Evolutionary conservation across 768 basidiomycete genomes (phyloP), one percentile per base, ranked within the genome.

Genomic region (Phylloporus sp.): DNA sequence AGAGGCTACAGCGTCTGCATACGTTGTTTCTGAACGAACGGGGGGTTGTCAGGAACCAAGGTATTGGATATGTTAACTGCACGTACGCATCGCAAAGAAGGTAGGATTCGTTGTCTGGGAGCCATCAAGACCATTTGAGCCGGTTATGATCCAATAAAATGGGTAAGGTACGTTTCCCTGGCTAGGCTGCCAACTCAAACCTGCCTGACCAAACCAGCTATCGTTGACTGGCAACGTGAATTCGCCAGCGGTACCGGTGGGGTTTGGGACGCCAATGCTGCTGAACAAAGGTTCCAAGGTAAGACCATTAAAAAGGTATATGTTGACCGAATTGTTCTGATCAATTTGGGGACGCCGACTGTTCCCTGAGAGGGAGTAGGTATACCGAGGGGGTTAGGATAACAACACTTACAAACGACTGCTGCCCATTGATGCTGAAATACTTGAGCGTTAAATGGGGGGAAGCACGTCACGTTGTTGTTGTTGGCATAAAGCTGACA

Each of bases 1-100:
- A 5, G 85, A 70, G 22, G 76, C 65, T 12, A 90, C 80, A 5
- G 81, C 82, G 63, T 88, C 84, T 26, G 85, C 80, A 53, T 79
- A 80, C 4, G 86, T 85, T n/a, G 88, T 89, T 76, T 90, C 87
- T 89, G 56, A 26, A 20, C 12, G 40, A 28, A 48, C 47, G 42
- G 36, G 23, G 55, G 28, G 45, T 41, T 27, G 26, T 56, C 52
- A 61, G 52, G 43, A 55, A 20, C 8, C 29, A 42, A n/a, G 42
- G 15, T 4, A 28, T 41, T 48, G 32, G 38, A n/a, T 24, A 38
- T n/a, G 34, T 44, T 15, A 39, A 47, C 2, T n/a, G 22, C 38
- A 89, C 88, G 71, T 67, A 91, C 88, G 93, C 49, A 94, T 74
- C 50, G 87, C 92, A 20, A 71, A 74, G 70, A 95, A 95, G 1